Base-by-base conservation (phyloP, 1,284 basidiomycete genomes). In the Tranzscheliella williamsii region DNA sequence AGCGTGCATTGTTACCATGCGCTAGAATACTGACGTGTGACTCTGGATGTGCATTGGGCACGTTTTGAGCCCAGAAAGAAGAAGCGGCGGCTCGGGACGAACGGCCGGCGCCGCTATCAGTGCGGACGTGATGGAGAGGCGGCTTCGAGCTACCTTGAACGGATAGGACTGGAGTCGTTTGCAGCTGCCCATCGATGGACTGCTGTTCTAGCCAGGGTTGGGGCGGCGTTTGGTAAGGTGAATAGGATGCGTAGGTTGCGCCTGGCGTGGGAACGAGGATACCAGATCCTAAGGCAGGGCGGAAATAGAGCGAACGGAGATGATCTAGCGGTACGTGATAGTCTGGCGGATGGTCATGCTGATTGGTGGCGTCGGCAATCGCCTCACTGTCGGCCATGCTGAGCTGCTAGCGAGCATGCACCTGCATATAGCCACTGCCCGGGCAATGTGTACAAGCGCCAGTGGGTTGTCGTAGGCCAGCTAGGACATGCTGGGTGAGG, bases 261-360 rank as follows among this genome's bases (percentile, higher is more conserved):
- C n/a, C 27, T 18, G 38, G 38, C 16, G 38, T 26, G 5, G 60
- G 49, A 5, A 63, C 42, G 15, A 63, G 45, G n/a, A 52, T 34
- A 22, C 60, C 60, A 4, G 60, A 56, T 15, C 53, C 60, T 24
- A 56, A 24, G 4, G 60, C 53, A 6, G 52, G 52, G n/a, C 60
- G 44, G 18, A 56, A 63, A 49, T 63, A 63, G 27, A 63, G 49
- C 30, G 52, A 48, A 6, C 60, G 48, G 13, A 63, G 60, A 26
- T 63, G 45, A 13, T 63, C 53, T 21, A 63, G 17, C 2, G 60
- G 60, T 4, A 63, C 49, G 29, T 53, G 54, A 21, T 62, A 45
- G 15, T 53, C 47, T 36, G 56, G 46, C 17, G 46, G 27, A n/a
- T 26, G 35, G 5, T 27, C 27, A 27, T 54, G 44, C 4, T 24